A percentile compares a stretch with the other conserved stretches of the same genome.
phyloP scores from a whole-genome alignment of 2,329 filamentous ascomycete species.

The Aureobasidium namibiae region DNA sequence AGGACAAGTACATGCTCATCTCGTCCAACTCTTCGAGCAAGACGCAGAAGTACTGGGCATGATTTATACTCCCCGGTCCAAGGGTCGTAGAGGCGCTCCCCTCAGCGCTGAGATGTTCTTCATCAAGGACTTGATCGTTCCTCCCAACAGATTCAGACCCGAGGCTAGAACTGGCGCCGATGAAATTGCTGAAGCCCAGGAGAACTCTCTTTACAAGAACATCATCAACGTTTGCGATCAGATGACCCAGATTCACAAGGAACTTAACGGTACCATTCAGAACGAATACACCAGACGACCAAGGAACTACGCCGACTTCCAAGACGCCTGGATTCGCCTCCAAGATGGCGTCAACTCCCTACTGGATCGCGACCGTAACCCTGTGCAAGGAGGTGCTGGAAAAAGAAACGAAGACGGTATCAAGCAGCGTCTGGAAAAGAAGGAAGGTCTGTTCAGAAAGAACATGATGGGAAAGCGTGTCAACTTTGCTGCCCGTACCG shows the following conservation, averaged over 20 bases:
- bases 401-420: constrained; percentile 83
- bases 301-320: constrained; percentile 65
- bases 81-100: constrained; percentile 44
- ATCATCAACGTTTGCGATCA: constrained; percentile 69
- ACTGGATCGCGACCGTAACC: constrained; percentile 82
- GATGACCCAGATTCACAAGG: constrained; percentile 65
- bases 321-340: constrained; percentile 72
- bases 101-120: constrained; percentile 92
- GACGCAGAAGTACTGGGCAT: constrained; percentile 76
- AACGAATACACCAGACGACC: constrained; percentile 38
- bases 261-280: constrained; percentile 48
- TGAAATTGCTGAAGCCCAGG: constrained; percentile 76
- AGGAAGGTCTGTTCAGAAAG: constrained; percentile 94
- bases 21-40: constrained; percentile 74
- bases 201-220: constrained; percentile 79
- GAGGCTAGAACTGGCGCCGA: constrained; percentile 74
- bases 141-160: constrained; percentile 85
- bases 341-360: constrained; percentile 90
- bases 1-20: constrained; percentile 71
- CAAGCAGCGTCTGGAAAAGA: constrained; percentile 97
- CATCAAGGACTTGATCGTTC: constrained; percentile 74
- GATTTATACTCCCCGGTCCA: constrained; percentile 71
- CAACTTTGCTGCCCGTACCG: constrained; percentile 93
- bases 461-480: constrained; percentile 99
- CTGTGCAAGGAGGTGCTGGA: constrained; percentile 67